Evolutionary conservation across 2,329 filamentous ascomycete species (phyloP).

Genomic region (Neofusicoccum cordaticola): DNA sequence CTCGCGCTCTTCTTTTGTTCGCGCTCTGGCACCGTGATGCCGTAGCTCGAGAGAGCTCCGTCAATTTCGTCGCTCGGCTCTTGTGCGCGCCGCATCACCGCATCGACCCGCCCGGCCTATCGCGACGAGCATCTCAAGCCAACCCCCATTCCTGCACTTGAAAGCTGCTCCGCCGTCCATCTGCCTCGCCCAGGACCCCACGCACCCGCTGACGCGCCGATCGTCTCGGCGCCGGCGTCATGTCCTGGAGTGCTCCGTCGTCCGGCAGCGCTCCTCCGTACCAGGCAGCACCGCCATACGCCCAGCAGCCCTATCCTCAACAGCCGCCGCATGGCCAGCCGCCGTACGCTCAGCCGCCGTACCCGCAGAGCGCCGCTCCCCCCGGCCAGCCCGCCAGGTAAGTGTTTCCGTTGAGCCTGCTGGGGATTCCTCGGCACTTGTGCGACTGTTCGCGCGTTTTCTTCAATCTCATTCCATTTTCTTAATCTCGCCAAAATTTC

Average conservation of each 20-base stretch:
- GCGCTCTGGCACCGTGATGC: conserved; percentile 5
- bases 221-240: conserved; percentile 17
- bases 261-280: conserved; percentile 31
- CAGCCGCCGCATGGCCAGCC: conserved; percentile 18
- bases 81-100: conserved; percentile 1
- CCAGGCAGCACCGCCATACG: conserved; percentile 29
- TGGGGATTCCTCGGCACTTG: conserved; percentile 1
- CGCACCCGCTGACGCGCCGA: not conserved
- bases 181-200: not conserved
- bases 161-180: too few relatives aligned
- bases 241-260: conserved; percentile 37
- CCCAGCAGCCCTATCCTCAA: conserved; percentile 23
- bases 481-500: conserved; percentile 5
- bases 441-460: conserved; percentile 4
- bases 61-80: conserved; percentile 13
- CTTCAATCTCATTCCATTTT: not conserved
- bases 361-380: conserved; percentile 26
- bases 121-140: not conserved
- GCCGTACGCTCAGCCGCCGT: conserved; percentile 27
- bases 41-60: conserved; percentile 2
- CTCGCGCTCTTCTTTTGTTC: not conserved
- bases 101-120: not conserved
- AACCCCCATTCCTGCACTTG: not conserved
- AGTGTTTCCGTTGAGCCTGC: conserved; percentile 21
- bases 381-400: conserved; percentile 31